phyloP scores from a whole-genome alignment of 2,329 filamentous ascomycete genomes.

The Fusarium camptoceras region DNA sequence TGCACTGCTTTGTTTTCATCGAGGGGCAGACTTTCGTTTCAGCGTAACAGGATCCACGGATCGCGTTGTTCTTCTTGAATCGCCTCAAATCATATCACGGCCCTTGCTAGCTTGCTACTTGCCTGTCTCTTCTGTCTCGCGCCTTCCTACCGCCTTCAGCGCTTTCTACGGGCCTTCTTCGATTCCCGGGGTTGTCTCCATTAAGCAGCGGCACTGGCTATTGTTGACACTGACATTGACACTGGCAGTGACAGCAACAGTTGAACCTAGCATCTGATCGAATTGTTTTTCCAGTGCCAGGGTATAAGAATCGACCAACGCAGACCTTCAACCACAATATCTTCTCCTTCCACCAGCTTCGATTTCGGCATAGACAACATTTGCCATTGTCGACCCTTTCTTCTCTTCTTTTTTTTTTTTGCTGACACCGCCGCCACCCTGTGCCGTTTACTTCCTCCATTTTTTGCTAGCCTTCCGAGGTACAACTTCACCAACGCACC shows the following conservation, averaged over 20 bases:
- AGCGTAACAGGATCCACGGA: constrained; percentile 35
- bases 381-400: neutral
- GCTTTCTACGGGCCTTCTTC: constrained; percentile 22
- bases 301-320: constrained; percentile 45
- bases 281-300: constrained; percentile 8
- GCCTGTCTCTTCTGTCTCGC: constrained; percentile 22
- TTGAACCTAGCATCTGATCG: neutral
- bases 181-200: constrained; percentile 19
- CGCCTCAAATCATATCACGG: constrained; percentile 26
- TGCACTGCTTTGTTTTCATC: constrained; percentile 18
- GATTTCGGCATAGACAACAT: neutral
- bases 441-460: constrained; percentile 9
- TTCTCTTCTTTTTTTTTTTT: neutral
- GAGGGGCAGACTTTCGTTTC: constrained; percentile 38
- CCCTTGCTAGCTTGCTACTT: constrained; percentile 31
- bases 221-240: neutral
- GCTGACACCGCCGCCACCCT: constrained; percentile 2
- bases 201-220: constrained; percentile 14
- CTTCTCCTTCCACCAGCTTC: constrained; percentile 30
- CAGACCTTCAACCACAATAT: constrained; percentile 30
- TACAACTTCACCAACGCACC: constrained; percentile 10
- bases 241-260: neutral
- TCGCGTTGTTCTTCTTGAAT: constrained; percentile 33
- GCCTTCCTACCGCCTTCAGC: constrained; percentile 14
- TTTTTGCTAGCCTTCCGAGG: neutral